Evolutionary conservation across 345 rosid species (phyloP).

Genomic region (Garcia nutans): DNA sequence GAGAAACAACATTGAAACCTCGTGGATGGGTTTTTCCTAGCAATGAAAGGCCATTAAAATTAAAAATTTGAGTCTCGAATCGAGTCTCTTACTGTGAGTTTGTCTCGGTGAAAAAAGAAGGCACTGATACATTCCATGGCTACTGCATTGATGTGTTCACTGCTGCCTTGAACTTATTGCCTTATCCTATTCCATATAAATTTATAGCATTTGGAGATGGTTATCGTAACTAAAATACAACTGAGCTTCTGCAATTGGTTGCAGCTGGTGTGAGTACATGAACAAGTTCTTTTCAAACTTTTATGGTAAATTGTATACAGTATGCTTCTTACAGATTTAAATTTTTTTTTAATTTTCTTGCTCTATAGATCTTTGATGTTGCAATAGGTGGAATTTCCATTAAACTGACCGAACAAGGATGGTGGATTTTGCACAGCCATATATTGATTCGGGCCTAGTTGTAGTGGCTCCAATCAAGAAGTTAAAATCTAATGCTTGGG

Average conservation of each 20-base stretch:
- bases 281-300: background rate
- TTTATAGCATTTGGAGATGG: constrained; percentile 53
- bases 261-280: constrained; percentile 23
- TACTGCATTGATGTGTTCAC: constrained; percentile 85
- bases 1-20: constrained; percentile 53
- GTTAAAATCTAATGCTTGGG: constrained; percentile 23
- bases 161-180: constrained; percentile 68
- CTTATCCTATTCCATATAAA: constrained; percentile 77
- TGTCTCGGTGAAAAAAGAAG: constrained; percentile 37
- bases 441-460: constrained; percentile 28
- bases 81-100: constrained; percentile 60
- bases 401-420: constrained; percentile 24
- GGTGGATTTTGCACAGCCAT: constrained; percentile 32
- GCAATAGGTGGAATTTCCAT: constrained; percentile 28
- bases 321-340: no score
- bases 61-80: constrained; percentile 73
- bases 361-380: constrained; percentile 22
- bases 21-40: constrained; percentile 90
- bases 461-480: constrained; percentile 30
- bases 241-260: constrained; percentile 26
- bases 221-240: constrained; percentile 4
- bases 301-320: background rate
- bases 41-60: constrained; percentile 66
- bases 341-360: background rate
- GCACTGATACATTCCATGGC: constrained; percentile 52